Evolutionary conservation across 495 filamentous ascomycete species (phyloP), one percentile per base, ranked within the genome.

Genomic region (Penicillium alfredii): DNA sequence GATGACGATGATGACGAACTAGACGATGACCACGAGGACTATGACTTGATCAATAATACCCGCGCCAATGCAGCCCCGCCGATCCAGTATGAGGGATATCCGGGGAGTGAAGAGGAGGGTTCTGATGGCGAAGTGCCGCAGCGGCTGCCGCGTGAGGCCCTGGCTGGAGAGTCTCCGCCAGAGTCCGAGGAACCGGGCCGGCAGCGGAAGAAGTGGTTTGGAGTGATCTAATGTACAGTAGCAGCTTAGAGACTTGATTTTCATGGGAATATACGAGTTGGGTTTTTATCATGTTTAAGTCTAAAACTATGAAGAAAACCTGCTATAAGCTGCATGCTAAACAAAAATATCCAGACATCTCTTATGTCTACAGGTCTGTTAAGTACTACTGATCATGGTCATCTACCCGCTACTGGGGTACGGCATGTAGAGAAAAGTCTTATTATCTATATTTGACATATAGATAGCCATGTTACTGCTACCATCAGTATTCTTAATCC

Each of bases 201-300:
- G 24, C 35, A 33, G 19, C 40, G 56, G 15, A 67, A 58, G 51
- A 66, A 60, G 42, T 69, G 65, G 65, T 58, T 67, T 47, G 58
- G 65, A 4, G 39, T 61, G 26, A 45, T 56, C 19, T 59, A 36
- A 52, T 49, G 41, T 51, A 51, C 31, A 47, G 25, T 50, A 50
- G 45, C 26, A 42, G 17, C 38, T 49, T 30, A 16, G 21, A 33
- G 1, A n/a, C 26, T 14, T 9, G 39, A 17, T 16, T 43, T 45
- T 40, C 11, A 44, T 14, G 27, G 16, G 34, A 20, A 22, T 24
- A 20, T 24, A 12, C 3, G 9, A 10, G 14, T 26, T 8, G n/a
- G n/a, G n/a, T n/a, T n/a, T n/a, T n/a, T n/a, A n/a, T n/a, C n/a
- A n/a, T n/a, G n/a, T n/a, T n/a, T n/a, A n/a, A n/a, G n/a, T n/a